Evolutionary conservation across 305 asterid species (phyloP), one percentile per base, ranked within the genome.

Genomic region (Fraxinus ornus): DNA sequence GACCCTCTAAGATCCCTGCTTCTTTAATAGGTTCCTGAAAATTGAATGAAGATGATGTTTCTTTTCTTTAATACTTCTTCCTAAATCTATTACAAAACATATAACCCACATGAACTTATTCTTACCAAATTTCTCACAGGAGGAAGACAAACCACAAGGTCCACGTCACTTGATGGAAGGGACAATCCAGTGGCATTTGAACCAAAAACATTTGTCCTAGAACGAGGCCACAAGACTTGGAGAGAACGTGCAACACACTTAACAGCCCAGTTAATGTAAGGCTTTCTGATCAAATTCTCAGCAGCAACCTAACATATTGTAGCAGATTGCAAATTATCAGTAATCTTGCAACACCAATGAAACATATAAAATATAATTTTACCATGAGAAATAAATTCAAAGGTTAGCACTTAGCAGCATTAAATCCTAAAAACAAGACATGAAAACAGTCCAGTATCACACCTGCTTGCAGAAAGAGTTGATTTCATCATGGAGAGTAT

Each of bases 81-180:
- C 77, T 66, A 75, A 78, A 85, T 78, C 4, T 36, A 79, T 22
- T 57, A 78, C 35, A 78, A 78, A 47, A 55, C 73, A 78, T 44
- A 24, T 15, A 13, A 70, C 19, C 62, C 75, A 35, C 22, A 70
- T 35, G 30, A 75, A 78, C 76, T 60, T 55, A 79, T 83, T 74
- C 98, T 91, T 90, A 96, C 99, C 98, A 96, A 91, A 88, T 96
- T 96, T 88, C 99, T 91, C 92, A 96, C 99, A 78, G 99, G 99
- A 83, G 99, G 99, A 79, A 96, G 99, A 89, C 90, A 86, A 88
- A 96, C 94, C 88, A 96, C 99, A 85, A 96, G 99, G 88, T 96
- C 99, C 84, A 96, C 99, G 84, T 96, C 99, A 79, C 99, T 96
- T 74, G 98, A 91, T 76, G 99, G 99, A 87, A 96, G 93, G 85